These are phyloP conservation scores for Hypoxylon crocopeplum DNA, from an alignment of 495 filamentous ascomycete species.

Conservation along the genomic window DNA sequence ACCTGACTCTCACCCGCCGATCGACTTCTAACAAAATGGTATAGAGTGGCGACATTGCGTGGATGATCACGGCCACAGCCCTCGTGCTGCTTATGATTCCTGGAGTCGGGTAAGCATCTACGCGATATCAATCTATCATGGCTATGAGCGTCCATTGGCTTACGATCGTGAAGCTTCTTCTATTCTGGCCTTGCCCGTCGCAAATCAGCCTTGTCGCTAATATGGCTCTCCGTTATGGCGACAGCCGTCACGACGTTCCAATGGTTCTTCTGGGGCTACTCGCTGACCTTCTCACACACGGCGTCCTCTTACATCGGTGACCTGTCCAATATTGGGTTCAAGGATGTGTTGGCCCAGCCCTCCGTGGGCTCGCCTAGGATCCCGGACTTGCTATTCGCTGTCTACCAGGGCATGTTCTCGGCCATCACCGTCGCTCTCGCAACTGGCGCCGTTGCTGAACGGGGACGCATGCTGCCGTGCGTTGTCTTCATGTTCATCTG, in stretches of 20 bases:
- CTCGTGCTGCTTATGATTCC: constrained; percentile 98
- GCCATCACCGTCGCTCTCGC: constrained; percentile 93
- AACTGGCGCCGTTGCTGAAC: constrained; percentile 89
- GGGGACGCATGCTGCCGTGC: constrained; percentile 92
- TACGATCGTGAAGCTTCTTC: constrained; percentile 71
- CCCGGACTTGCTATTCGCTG: constrained; percentile 88
- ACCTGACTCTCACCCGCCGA: not conserved
- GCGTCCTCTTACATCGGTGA: constrained; percentile 86
- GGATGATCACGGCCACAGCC: constrained; percentile 86
- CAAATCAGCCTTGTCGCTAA: constrained; percentile 92
- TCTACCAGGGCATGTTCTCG: constrained; percentile 99
- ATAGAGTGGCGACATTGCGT: constrained; percentile 88
- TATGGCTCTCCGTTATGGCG: constrained; percentile 98
- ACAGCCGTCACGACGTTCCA: constrained; percentile 89
- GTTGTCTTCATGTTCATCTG: constrained; percentile 97
- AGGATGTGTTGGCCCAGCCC: constrained; percentile 78
- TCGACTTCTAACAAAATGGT: constrained; percentile 10
- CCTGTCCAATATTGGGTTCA: constrained; percentile 85
- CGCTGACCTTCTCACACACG: constrained; percentile 86
- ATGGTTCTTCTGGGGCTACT: constrained; percentile 99
- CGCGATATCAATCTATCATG: constrained; percentile 15
- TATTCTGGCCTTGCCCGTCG: constrained; percentile 97
- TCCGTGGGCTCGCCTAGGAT: constrained; percentile 81
- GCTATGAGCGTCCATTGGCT: constrained; percentile 12
- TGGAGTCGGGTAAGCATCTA: constrained; percentile 71